A percentile compares a stretch with the other conserved stretches of the same genome.
Conservation (phyloP, 305 asterid genomes). For the Fraxinus baroniana region DNA sequence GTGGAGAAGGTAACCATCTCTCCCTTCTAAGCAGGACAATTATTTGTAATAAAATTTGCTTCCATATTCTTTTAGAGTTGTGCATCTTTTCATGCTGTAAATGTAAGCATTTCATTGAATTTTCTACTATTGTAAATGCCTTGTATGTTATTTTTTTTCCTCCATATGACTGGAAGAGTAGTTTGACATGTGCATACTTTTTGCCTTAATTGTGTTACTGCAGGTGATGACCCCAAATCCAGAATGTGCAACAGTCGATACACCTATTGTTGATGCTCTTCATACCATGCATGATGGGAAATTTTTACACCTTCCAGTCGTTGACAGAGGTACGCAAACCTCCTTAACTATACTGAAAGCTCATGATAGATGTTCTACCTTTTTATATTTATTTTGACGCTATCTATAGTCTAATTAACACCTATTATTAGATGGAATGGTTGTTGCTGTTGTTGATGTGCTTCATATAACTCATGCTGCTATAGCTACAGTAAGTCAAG, state of each 20-base stretch:
- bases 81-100: background rate
- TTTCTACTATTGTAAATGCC: background rate
- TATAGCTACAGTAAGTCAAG: constrained; percentile 79
- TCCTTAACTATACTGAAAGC: constrained; percentile 11
- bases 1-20: constrained; percentile 67
- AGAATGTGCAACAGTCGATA: constrained; percentile 81
- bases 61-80: background rate
- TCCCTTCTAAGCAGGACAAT: background rate
- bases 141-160: background rate
- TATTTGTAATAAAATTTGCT: no score
- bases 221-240: constrained; percentile 99
- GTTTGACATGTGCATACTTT: no score
- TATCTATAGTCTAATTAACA: constrained; percentile 12
- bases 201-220: no score
- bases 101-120: background rate
- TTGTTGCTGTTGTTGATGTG: constrained; percentile 80
- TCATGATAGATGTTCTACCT: background rate
- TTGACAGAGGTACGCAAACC: constrained; percentile 65
- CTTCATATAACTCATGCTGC: constrained; percentile 88
- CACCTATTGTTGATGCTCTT: constrained; percentile 95
- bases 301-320: constrained; percentile 87
- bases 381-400: background rate
- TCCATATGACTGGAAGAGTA: background rate
- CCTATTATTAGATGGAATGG: constrained; percentile 57
- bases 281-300: constrained; percentile 96